Conservation (phyloP, 2,329 filamentous ascomycete species). For the Colletotrichum costaricense region DNA sequence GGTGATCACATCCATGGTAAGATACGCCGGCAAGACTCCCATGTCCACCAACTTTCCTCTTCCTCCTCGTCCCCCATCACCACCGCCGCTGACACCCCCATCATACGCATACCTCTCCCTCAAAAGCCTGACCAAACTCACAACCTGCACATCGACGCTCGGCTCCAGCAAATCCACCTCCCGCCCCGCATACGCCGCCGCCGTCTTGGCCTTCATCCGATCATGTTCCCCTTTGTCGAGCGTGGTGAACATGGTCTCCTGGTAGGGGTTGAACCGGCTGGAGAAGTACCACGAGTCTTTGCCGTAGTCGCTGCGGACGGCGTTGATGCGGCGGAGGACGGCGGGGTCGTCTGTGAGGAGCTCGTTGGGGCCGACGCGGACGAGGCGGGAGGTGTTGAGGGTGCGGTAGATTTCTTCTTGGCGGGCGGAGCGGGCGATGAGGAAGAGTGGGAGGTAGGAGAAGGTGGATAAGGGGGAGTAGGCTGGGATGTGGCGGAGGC, state of each 20-base stretch:
- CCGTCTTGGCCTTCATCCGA: slow-evolving; percentile 24
- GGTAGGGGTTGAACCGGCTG: slow-evolving; percentile 41
- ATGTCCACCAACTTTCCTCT: background rate
- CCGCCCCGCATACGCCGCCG: slow-evolving; percentile 16
- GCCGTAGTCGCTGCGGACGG: slow-evolving; percentile 40
- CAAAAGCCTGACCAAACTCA: slow-evolving; percentile 24
- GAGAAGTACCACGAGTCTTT: slow-evolving; percentile 42
- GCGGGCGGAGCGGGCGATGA: slow-evolving; percentile 39
- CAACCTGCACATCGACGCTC: slow-evolving; percentile 25
- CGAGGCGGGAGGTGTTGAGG: slow-evolving; percentile 39
- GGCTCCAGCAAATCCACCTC: slow-evolving; percentile 37
- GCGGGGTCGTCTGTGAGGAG: slow-evolving; percentile 47
- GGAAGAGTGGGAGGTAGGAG: slow-evolving; percentile 38
- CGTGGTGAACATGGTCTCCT: slow-evolving; percentile 38
- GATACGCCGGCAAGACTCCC: background rate
- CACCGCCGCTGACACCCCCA: background rate
- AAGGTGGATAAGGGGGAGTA: background rate
- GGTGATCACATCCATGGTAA: slow-evolving; percentile 41
- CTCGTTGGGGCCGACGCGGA: slow-evolving; percentile 46
- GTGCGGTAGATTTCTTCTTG: slow-evolving; percentile 39
- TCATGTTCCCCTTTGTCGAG: slow-evolving; percentile 38
- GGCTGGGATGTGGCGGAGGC: slow-evolving; percentile 38
- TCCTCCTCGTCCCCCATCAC: no score
- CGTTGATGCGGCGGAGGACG: slow-evolving; percentile 43
- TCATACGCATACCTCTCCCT: slow-evolving; percentile 1